phyloP scores from a whole-genome alignment of 75 land plant species.

The Sequoia sempervirens region DNA sequence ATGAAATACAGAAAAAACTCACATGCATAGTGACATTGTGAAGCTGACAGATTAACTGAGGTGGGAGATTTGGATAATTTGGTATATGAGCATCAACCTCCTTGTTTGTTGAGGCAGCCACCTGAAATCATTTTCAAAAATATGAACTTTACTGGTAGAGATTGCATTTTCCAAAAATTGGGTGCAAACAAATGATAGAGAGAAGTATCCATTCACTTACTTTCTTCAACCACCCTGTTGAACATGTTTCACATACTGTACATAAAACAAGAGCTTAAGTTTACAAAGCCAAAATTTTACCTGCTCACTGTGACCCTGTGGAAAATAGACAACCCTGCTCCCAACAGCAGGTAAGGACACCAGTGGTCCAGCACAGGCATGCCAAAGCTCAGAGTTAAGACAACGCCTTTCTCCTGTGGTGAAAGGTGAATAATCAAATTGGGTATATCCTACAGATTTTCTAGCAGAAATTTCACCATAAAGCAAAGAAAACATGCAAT shows the following conservation, averaged over 20 bases:
- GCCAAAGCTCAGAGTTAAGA: slow-evolving; percentile 81
- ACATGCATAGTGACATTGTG: slow-evolving; percentile 79
- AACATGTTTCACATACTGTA: background rate
- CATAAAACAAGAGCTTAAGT: background rate
- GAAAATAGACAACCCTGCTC: slow-evolving; percentile 76
- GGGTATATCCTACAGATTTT: background rate
- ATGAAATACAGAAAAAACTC: slow-evolving; percentile 7
- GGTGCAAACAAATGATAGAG: background rate
- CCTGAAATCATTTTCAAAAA: slow-evolving; percentile 23
- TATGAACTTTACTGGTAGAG: background rate
- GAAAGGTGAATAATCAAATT: background rate
- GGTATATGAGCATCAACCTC: slow-evolving; percentile 68
- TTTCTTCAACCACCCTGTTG: background rate
- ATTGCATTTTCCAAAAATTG: background rate
- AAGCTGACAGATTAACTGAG: slow-evolving; percentile 50
- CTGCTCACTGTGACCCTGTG: slow-evolving; percentile 89
- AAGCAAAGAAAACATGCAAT: background rate
- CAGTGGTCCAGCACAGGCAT: slow-evolving; percentile 85
- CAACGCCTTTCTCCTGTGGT: slow-evolving; percentile 53
- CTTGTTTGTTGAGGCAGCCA: slow-evolving; percentile 71
- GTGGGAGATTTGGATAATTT: slow-evolving; percentile 52
- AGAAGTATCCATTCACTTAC: background rate
- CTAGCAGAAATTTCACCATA: background rate
- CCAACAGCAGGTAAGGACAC: slow-evolving; percentile 75
- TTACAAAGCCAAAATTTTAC: slow-evolving; percentile 16